A percentile compares a stretch with the other conserved stretches of the same genome.
Evolutionary conservation across 768 basidiomycete species (phyloP).

Genomic region (Collybia sp.): DNA sequence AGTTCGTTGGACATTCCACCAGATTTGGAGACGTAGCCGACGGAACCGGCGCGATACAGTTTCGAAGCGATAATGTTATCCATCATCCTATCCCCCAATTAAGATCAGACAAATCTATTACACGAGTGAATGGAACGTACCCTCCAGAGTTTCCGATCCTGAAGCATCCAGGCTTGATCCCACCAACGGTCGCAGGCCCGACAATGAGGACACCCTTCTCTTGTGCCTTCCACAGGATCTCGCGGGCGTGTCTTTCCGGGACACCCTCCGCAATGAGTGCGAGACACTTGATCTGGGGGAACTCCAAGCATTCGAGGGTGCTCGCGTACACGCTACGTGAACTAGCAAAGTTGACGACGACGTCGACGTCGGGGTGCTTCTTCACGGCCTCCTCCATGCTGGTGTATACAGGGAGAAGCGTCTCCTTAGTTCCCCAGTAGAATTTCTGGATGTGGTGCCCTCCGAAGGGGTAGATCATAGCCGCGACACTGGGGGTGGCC

Average conservation of each 20-base stretch:
- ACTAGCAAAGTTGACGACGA: slow-evolving; percentile 97
- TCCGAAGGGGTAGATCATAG: slow-evolving; percentile 99
- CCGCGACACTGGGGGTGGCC: slow-evolving; percentile 85
- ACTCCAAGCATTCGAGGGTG: slow-evolving; percentile 85
- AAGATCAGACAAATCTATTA: slow-evolving; percentile 5
- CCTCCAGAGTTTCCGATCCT: slow-evolving; percentile 99
- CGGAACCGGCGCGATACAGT: slow-evolving; percentile 95
- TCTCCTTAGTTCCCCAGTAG: slow-evolving; percentile 99
- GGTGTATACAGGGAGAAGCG: slow-evolving; percentile 96
- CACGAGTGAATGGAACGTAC: slow-evolving; percentile 32
- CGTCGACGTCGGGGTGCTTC: slow-evolving; percentile 96
- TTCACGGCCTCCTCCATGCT: slow-evolving; percentile 83
- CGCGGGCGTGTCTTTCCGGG: slow-evolving; percentile 94
- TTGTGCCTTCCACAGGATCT: slow-evolving; percentile 87
- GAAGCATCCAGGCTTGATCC: slow-evolving; percentile 99
- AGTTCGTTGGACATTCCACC: slow-evolving; percentile 99
- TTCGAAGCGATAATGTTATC: slow-evolving; percentile 99
- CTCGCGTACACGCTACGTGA: slow-evolving; percentile 92
- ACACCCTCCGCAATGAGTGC: slow-evolving; percentile 99
- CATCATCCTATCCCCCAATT: slow-evolving; percentile 73
- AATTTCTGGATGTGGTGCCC: slow-evolving; percentile 99
- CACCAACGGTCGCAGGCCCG: slow-evolving; percentile 97
- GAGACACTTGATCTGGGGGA: slow-evolving; percentile 51
- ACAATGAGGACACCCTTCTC: slow-evolving; percentile 84
- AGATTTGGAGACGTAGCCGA: slow-evolving; percentile 99